Evolutionary conservation across 2,329 filamentous ascomycete genomes (phyloP).

Genomic region (Capronia epimyces): DNA sequence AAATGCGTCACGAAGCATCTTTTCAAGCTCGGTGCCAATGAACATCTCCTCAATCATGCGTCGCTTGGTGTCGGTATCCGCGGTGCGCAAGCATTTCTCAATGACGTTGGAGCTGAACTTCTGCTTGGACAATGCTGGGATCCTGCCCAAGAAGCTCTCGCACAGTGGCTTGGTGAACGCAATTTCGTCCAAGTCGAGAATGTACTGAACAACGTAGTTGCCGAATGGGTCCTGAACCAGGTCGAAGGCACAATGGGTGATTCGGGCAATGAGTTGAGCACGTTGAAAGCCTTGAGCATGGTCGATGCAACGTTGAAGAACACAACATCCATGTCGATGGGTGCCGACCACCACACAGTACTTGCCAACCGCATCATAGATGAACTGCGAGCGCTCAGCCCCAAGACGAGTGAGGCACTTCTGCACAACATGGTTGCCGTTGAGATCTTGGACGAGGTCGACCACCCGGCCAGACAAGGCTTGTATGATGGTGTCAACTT

Average conservation of each 20-base stretch:
- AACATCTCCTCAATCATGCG: slow-evolving; percentile 81
- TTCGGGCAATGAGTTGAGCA: slow-evolving; percentile 74
- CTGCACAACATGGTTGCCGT: slow-evolving; percentile 98
- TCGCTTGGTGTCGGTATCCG: slow-evolving; percentile 67
- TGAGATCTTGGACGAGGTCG: slow-evolving; percentile 91
- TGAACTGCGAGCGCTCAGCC: slow-evolving; percentile 81
- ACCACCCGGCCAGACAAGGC: slow-evolving; percentile 81
- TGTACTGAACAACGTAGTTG: slow-evolving; percentile 98
- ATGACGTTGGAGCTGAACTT: slow-evolving; percentile 99
- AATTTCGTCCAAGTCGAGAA: slow-evolving; percentile 85
- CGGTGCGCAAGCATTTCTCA: slow-evolving; percentile 88
- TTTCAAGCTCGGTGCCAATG: slow-evolving; percentile 69
- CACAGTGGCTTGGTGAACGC: slow-evolving; percentile 86
- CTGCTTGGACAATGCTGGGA: slow-evolving; percentile 73
- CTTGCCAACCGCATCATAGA: slow-evolving; percentile 86
- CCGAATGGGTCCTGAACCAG: slow-evolving; percentile 96
- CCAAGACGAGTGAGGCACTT: slow-evolving; percentile 96
- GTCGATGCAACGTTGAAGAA: slow-evolving; percentile 95
- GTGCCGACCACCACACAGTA: slow-evolving; percentile 89
- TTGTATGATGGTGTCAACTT: slow-evolving; percentile 74
- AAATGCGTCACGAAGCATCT: slow-evolving; percentile 82
- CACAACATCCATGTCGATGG: slow-evolving; percentile 95
- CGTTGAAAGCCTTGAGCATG: slow-evolving; percentile 90
- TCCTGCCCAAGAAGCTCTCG: slow-evolving; percentile 68
- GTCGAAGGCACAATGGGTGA: slow-evolving; percentile 79